These are phyloP conservation scores for Waitea zeae DNA, from an alignment of 1,284 basidiomycete genomes.

Conservation along the genomic window DNA sequence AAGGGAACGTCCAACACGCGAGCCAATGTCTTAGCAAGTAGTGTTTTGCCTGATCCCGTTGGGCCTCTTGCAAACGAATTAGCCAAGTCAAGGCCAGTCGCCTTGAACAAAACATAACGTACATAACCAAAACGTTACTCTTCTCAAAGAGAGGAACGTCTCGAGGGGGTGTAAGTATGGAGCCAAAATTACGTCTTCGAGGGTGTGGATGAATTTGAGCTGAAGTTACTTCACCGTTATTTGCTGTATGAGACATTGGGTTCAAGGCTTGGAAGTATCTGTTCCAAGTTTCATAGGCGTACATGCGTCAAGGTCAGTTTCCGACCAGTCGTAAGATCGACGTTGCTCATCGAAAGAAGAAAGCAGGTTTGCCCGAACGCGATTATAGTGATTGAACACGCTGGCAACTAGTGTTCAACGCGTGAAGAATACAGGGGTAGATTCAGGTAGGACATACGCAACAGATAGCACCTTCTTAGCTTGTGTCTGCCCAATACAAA, in stretches of 20 bases:
- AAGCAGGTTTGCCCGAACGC: conserved; percentile 48
- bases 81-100: conserved; percentile 2
- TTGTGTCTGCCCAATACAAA: conserved; percentile 81
- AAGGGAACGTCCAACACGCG: conserved; percentile 83
- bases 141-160: conserved; percentile 63
- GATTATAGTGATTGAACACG: conserved; percentile 87
- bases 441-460: conserved; percentile 37
- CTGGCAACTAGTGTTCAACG: conserved; percentile 21
- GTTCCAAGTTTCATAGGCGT: neutral
- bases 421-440: too few relatives aligned
- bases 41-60: conserved; percentile 78
- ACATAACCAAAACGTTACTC: conserved; percentile 86
- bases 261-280: too few relatives aligned
- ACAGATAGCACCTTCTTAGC: conserved; percentile 69
- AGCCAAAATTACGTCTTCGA: conserved; percentile 16
- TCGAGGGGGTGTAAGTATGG: conserved; percentile 17
- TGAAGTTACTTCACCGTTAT: conserved; percentile 21
- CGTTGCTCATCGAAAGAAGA: conserved; percentile 9
- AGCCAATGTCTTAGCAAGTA: conserved; percentile 74
- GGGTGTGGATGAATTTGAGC: conserved; percentile 41
- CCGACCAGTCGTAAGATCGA: neutral
- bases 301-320: neutral
- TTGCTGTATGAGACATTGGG: neutral
- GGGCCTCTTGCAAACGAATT: conserved; percentile 40
- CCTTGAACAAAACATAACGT: conserved; percentile 12